A percentile compares a stretch with the other conserved stretches of the same genome.
phyloP scores from a whole-genome alignment of 192 early-diverging fungal genomes.

The Helicostylum pulchrum region DNA sequence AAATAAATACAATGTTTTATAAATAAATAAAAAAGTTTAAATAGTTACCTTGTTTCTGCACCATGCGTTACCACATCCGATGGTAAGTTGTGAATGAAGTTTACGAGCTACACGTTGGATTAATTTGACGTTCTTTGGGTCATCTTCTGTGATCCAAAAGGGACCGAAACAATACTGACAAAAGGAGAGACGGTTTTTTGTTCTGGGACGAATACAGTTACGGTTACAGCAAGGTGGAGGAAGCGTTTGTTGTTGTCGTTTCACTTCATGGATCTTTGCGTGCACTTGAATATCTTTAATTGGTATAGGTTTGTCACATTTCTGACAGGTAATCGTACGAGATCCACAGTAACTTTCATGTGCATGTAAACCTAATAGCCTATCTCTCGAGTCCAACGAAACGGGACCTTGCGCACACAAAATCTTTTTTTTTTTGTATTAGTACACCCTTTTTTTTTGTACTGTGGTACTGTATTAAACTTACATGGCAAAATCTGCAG shows the following conservation, averaged over 20 bases:
- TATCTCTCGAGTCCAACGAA: slow-evolving; percentile 56
- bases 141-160: slow-evolving; percentile 73
- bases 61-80: slow-evolving; percentile 65
- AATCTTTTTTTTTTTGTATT: slow-evolving; percentile 25
- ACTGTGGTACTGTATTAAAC: neutral
- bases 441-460: neutral
- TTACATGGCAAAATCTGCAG: slow-evolving; percentile 79
- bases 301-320: slow-evolving; percentile 67
- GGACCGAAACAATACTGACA: slow-evolving; percentile 81
- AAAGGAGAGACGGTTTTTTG: slow-evolving; percentile 56
- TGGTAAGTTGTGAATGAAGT: slow-evolving; percentile 75
- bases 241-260: slow-evolving; percentile 52
- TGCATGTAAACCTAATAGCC: slow-evolving; percentile 54
- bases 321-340: slow-evolving; percentile 77
- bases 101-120: slow-evolving; percentile 63
- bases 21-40: no score
- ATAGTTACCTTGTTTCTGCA: slow-evolving; percentile 72
- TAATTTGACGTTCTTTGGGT: slow-evolving; percentile 73
- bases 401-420: slow-evolving; percentile 60
- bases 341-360: slow-evolving; percentile 88
- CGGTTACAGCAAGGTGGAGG: slow-evolving; percentile 68
- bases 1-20: slow-evolving; percentile 2
- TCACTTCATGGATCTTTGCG: slow-evolving; percentile 64
- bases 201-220: slow-evolving; percentile 60
- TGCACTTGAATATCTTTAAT: slow-evolving; percentile 81